phyloP scores from a whole-genome alignment of 2,329 filamentous ascomycete genomes.

The Neonectria sp. region DNA sequence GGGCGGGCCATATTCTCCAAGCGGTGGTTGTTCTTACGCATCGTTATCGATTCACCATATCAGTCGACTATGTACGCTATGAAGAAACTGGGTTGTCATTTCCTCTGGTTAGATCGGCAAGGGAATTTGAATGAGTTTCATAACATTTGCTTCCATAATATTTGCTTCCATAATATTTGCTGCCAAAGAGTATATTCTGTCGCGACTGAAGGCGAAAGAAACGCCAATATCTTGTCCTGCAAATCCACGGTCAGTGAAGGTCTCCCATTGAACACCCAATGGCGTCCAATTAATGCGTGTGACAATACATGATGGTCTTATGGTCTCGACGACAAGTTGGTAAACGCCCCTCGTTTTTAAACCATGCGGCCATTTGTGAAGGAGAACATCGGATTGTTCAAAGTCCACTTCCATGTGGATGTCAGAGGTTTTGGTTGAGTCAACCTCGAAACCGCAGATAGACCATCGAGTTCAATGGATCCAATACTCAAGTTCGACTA shows the following conservation, averaged over 20 bases:
- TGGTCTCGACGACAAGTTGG: conserved; percentile 68
- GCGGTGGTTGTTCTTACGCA: conserved; percentile 68
- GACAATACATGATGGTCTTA: conserved; percentile 68
- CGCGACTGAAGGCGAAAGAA: conserved; percentile 64
- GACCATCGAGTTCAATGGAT: conserved; percentile 64
- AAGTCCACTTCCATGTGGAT: conserved; percentile 68
- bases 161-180: conserved; percentile 73
- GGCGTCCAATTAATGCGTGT: not conserved
- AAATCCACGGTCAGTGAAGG: conserved; percentile 62
- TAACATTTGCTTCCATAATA: conserved; percentile 64
- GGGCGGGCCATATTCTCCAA: conserved; percentile 68
- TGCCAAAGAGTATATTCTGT: conserved; percentile 73
- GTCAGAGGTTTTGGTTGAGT: conserved; percentile 70
- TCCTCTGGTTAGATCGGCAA: conserved; percentile 63
- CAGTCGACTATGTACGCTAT: conserved; percentile 69
- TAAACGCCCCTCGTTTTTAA: conserved; percentile 74
- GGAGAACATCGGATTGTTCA: conserved; percentile 68
- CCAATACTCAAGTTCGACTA: conserved; percentile 62
- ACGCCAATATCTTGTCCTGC: conserved; percentile 68
- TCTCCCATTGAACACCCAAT: not conserved
- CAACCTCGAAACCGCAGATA: conserved; percentile 65
- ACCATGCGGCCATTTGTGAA: conserved; percentile 69
- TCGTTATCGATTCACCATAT: conserved; percentile 61
- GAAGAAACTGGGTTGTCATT: conserved; percentile 69
- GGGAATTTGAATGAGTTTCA: conserved; percentile 71